These are phyloP conservation scores for Tremella yokohamensis DNA, from an alignment of 768 basidiomycete species.

Conservation along the genomic window DNA sequence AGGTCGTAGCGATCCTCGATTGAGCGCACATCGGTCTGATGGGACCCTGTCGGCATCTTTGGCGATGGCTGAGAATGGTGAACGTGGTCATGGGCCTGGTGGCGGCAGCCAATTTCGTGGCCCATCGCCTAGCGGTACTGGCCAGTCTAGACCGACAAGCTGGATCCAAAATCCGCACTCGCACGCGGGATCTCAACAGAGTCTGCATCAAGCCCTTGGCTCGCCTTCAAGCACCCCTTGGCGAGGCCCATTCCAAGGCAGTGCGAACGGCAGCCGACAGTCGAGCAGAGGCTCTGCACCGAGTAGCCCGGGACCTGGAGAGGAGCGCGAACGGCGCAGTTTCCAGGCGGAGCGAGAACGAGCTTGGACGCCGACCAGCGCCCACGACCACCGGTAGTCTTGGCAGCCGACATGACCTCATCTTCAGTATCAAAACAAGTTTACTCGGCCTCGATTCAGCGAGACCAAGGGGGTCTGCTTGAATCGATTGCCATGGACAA, in stretches of 20 bases:
- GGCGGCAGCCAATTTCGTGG: neutral
- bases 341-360: conserved; percentile 37
- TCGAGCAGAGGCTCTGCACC: conserved; percentile 37
- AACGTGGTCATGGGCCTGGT: neutral
- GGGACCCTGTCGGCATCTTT: conserved; percentile 7
- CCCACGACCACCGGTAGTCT: conserved; percentile 14
- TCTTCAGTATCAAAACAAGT: too few species aligned
- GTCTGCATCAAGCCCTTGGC: conserved; percentile 10
- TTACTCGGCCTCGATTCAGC: too few species aligned
- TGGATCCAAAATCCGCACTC: conserved; percentile 8
- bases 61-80: conserved; percentile 2
- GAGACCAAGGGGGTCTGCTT: too few species aligned
- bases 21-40: conserved; percentile 23
- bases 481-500: too few species aligned
- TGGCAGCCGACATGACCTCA: too few species aligned
- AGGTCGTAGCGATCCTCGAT: conserved; percentile 22
- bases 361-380: conserved; percentile 31
- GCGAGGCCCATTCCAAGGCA: conserved; percentile 39
- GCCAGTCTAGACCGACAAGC: conserved; percentile 11
- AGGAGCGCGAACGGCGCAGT: conserved; percentile 23
- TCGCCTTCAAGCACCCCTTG: conserved; percentile 10
- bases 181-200: conserved; percentile 16
- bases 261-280: conserved; percentile 21
- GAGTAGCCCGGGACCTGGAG: conserved; percentile 30
- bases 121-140: neutral